phyloP scores from a whole-genome alignment of 1,284 basidiomycete genomes.

The Puccinia coronata region DNA sequence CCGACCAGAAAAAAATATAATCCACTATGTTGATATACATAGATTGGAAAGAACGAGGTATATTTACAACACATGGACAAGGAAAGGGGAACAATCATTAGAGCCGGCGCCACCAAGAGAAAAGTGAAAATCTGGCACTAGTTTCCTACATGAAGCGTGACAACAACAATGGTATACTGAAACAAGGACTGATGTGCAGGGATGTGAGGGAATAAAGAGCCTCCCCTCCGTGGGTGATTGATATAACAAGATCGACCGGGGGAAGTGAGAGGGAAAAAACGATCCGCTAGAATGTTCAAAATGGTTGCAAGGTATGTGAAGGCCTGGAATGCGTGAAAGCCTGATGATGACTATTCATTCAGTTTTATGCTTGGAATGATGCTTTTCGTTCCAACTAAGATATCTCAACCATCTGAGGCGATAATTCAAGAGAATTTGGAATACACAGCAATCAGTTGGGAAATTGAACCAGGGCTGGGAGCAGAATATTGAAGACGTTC shows the following conservation, averaged over 20 bases:
- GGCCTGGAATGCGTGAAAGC: not conserved
- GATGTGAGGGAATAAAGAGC: not conserved
- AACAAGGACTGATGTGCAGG: not conserved
- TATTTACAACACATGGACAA: not conserved
- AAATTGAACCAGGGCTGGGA: not conserved
- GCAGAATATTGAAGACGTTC: no score
- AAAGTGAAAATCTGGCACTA: no score
- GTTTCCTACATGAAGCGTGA: no score
- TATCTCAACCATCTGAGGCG: conserved; percentile 7
- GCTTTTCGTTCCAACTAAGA: conserved; percentile 20
- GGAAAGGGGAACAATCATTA: not conserved
- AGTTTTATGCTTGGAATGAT: conserved; percentile 8
- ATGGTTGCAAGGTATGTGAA: not conserved
- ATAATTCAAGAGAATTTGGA: not conserved
- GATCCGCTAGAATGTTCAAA: not conserved
- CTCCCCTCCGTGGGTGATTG: not conserved
- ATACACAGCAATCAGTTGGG: not conserved
- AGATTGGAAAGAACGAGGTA: no score
- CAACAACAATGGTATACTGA: not conserved
- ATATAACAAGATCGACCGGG: not conserved
- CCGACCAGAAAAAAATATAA: no score
- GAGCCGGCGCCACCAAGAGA: no score
- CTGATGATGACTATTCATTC: not conserved
- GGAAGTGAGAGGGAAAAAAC: not conserved
- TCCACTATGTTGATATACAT: no score